Evolutionary conservation across 495 filamentous ascomycete species (phyloP).

Genomic region (Evansstolkia leycettana): DNA sequence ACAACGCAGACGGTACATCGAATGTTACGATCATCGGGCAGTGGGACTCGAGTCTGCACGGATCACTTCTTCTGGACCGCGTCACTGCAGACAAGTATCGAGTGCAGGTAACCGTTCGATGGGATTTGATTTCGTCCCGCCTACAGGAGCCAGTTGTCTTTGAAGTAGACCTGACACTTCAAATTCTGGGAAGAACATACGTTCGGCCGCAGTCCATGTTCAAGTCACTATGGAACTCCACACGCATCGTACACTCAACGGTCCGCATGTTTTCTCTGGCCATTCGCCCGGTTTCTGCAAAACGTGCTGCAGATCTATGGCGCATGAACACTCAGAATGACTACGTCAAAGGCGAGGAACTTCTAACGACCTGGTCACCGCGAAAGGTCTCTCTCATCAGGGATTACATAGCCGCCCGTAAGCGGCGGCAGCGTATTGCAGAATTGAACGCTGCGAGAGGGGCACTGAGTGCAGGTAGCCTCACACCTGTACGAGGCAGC

Average conservation of each 20-base stretch:
- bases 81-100: constrained; percentile 83
- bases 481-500: constrained; percentile 22
- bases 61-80: constrained; percentile 77
- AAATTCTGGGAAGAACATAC: constrained; percentile 75
- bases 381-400: constrained; percentile 76
- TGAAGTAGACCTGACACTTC: constrained; percentile 62
- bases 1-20: constrained; percentile 85
- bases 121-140: constrained; percentile 70
- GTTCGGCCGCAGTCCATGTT: constrained; percentile 77
- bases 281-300: constrained; percentile 78
- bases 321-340: constrained; percentile 89
- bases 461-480: constrained; percentile 40
- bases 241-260: constrained; percentile 75
- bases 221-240: constrained; percentile 72
- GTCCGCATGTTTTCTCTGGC: constrained; percentile 73
- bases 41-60: constrained; percentile 93
- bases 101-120: constrained; percentile 74
- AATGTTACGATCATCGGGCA: constrained; percentile 75
- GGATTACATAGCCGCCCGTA: constrained; percentile 64
- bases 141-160: constrained; percentile 76
- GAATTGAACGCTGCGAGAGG: constrained; percentile 74
- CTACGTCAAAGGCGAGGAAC: constrained; percentile 91
- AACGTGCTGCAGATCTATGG: constrained; percentile 88
- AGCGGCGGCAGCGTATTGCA: constrained; percentile 53
- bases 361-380: constrained; percentile 70